Conservation (phyloP, 805 yeast species). For the Candida morakotiae region DNA sequence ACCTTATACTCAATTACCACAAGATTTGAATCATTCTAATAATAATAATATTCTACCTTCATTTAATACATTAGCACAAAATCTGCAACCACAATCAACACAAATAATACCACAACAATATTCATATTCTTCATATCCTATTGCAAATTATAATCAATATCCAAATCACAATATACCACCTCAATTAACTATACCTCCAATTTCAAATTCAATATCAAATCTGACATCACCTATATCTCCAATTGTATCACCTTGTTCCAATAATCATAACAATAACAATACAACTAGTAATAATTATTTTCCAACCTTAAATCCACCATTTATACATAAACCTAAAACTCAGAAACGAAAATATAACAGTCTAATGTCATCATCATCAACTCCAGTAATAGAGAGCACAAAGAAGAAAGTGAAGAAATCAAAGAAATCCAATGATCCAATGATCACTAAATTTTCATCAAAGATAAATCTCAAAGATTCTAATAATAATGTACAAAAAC, state of each 20-base stretch:
- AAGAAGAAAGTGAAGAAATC: not conserved
- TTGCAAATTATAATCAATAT: too few species aligned
- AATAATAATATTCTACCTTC: not conserved
- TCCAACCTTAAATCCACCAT: not conserved
- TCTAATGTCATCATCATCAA: not conserved
- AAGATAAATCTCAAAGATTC: not conserved
- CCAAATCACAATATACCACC: too few species aligned
- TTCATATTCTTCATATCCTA: not conserved
- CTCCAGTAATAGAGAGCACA: not conserved
- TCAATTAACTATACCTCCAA: too few species aligned
- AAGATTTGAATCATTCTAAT: too few species aligned
- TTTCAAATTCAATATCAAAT: not conserved
- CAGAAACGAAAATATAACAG: not conserved
- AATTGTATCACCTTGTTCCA: not conserved
- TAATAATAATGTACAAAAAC: not conserved
- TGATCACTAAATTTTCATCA: constrained; percentile 4
- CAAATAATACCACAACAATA: not conserved
- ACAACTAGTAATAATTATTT: too few species aligned
- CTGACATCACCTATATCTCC: not conserved
- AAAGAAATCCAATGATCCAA: not conserved
- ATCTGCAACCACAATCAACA: not conserved
- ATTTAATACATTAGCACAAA: not conserved
- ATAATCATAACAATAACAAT: too few species aligned
- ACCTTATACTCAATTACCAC: not conserved
- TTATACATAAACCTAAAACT: not conserved